Percentiles rank a stretch among this genome's conserved stretches.
phyloP scores from a whole-genome alignment of 768 basidiomycete genomes.

The Leccinum incarnatum region DNA sequence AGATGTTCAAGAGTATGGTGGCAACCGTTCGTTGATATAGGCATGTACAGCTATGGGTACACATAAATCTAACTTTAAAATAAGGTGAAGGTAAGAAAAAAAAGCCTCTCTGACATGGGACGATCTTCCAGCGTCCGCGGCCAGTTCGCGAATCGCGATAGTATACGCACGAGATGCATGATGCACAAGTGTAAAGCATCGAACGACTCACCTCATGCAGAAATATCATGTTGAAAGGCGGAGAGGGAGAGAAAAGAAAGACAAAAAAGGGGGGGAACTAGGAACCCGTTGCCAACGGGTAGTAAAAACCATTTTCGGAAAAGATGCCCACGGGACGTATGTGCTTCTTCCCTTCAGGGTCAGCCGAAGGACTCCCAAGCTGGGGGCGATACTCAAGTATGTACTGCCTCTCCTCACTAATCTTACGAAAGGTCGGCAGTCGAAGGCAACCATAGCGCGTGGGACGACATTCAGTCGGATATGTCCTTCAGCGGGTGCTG shows the following conservation, averaged over 20 bases:
- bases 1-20: not conserved
- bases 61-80: not conserved
- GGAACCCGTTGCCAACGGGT: not conserved
- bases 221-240: not conserved
- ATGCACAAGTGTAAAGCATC: not conserved
- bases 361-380: not conserved
- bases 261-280: not conserved
- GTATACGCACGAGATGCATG: not conserved
- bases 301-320: not conserved
- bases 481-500: not conserved
- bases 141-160: not conserved
- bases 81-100: not conserved
- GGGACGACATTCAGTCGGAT: not conserved
- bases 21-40: not conserved
- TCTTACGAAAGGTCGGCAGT: not conserved
- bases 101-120: not conserved
- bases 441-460: not conserved
- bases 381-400: not conserved
- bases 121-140: not conserved
- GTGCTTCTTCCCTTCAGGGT: not conserved
- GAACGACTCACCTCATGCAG: not conserved
- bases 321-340: not conserved
- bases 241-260: not conserved
- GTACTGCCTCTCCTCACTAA: not conserved
- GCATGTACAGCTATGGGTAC: not conserved